Percentiles rank a stretch among this genome's conserved stretches.
Evolutionary conservation across 2,329 filamentous ascomycete species (phyloP).

Genomic region (Penicillium sp.): DNA sequence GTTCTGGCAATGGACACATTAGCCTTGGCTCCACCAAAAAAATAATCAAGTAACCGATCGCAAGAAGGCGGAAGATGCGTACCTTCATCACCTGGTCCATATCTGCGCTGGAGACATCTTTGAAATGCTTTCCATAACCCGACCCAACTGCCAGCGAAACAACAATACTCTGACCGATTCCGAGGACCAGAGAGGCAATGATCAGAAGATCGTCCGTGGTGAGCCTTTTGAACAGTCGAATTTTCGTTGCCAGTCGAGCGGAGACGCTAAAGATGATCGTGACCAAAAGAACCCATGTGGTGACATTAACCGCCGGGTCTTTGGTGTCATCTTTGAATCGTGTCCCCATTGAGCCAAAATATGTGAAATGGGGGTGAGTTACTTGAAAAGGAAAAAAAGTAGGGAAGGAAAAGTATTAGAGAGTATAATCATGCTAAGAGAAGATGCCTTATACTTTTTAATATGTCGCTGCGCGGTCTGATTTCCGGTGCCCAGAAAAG

Average conservation of each 20-base stretch:
- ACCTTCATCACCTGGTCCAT: constrained; percentile 24
- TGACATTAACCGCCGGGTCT: constrained; percentile 24
- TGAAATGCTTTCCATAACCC: constrained; percentile 23
- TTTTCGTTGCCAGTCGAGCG: constrained; percentile 23
- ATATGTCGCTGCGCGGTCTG: background rate
- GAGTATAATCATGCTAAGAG: background rate
- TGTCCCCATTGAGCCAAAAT: constrained; percentile 14
- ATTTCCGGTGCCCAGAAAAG: background rate
- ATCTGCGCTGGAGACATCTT: constrained; percentile 9
- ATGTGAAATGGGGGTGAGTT: background rate
- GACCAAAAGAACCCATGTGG: constrained; percentile 23
- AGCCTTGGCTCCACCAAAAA: background rate
- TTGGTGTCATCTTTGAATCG: constrained; percentile 23
- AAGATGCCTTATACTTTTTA: background rate
- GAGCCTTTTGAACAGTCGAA: constrained; percentile 20
- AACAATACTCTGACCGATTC: constrained; percentile 17
- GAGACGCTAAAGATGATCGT: constrained; percentile 20
- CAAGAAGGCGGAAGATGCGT: background rate
- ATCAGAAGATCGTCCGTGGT: constrained; percentile 24
- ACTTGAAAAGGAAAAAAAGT: background rate
- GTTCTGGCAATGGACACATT: constrained; percentile 3
- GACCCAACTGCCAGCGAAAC: constrained; percentile 22
- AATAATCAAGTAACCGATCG: no score
- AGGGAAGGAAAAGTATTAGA: no score
- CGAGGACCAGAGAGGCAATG: constrained; percentile 17